Evolutionary conservation across 306 rosid species (phyloP).

Genomic region (Bauhinia variegata): DNA sequence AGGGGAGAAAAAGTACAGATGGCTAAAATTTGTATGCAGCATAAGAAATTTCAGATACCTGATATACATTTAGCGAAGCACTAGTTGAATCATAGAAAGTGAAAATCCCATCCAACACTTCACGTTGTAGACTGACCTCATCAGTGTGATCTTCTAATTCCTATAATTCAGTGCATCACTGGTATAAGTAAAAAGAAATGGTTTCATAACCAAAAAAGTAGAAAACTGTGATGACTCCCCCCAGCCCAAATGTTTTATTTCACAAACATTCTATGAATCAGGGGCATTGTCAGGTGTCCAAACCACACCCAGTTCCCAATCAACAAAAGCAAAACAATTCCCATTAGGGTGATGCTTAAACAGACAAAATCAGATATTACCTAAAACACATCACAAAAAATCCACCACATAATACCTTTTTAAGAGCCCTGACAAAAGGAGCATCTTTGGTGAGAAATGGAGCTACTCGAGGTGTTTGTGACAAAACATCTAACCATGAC

Average conservation of each 20-base stretch:
- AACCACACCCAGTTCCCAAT: not conserved
- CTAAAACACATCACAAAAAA: not conserved
- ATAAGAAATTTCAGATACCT: constrained; percentile 58
- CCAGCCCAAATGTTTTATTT: too few species aligned
- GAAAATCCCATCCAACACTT: constrained; percentile 81
- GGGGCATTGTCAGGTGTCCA: not conserved
- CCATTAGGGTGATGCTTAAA: too few species aligned
- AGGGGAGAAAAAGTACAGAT: not conserved
- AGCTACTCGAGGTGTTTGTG: constrained; percentile 91
- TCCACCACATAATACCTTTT: constrained; percentile 64
- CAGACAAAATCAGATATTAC: not conserved
- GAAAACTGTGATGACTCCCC: too few species aligned
- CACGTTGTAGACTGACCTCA: constrained; percentile 81
- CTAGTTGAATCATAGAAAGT: constrained; percentile 80
- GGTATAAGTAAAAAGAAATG: constrained; percentile 17
- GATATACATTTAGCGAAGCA: constrained; percentile 72
- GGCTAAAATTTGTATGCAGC: not conserved
- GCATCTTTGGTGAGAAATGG: constrained; percentile 87
- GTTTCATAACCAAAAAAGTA: too few species aligned
- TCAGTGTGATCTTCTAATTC: constrained; percentile 88
- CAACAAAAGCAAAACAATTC: not conserved
- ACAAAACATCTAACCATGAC: constrained; percentile 87
- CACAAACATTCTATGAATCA: not conserved
- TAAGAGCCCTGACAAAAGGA: constrained; percentile 74
- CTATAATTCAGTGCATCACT: constrained; percentile 46